phyloP scores from a whole-genome alignment of 2,329 filamentous ascomycete genomes.

The Curvularia spicifera region DNA sequence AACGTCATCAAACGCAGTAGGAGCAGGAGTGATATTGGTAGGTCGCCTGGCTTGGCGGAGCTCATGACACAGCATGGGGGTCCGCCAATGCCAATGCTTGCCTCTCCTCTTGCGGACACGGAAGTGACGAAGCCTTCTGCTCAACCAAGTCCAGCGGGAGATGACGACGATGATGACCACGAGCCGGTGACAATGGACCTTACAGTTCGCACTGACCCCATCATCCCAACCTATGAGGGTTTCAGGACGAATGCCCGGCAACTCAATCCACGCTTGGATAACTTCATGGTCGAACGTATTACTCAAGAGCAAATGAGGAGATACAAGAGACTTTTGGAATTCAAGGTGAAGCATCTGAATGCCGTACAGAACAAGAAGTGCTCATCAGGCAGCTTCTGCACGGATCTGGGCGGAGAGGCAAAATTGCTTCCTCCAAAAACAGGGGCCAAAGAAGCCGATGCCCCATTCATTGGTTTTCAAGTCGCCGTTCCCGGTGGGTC shows the following conservation, averaged over 20 bases:
- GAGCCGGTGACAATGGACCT: constrained; percentile 67
- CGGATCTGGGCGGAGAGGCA: constrained; percentile 70
- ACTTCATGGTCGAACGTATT: constrained; percentile 77
- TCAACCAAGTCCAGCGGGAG: constrained; percentile 44
- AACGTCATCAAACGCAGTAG: constrained; percentile 58
- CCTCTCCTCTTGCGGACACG: constrained; percentile 53
- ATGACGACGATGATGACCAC: constrained; percentile 55
- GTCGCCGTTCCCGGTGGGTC: constrained; percentile 62
- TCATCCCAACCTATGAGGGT: constrained; percentile 74
- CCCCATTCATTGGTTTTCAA: constrained; percentile 61
- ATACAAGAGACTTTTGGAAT: constrained; percentile 77
- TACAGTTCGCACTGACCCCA: constrained; percentile 67
- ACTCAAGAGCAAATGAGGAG: constrained; percentile 79
- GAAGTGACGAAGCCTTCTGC: constrained; percentile 44
- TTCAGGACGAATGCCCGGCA: constrained; percentile 76
- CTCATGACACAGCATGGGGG: constrained; percentile 65
- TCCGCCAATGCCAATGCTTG: constrained; percentile 63
- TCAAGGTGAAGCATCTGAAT: constrained; percentile 72
- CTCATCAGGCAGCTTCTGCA: constrained; percentile 66
- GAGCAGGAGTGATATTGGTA: constrained; percentile 63
- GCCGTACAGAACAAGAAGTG: constrained; percentile 65
- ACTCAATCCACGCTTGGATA: constrained; percentile 75
- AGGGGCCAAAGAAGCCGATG: constrained; percentile 66
- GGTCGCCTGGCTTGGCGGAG: constrained; percentile 56
- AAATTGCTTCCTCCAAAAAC: constrained; percentile 66